These are phyloP conservation scores for Schizochytrium sp. DNA, from an alignment of 108 stramenopile genomes.

Conservation along the genomic window DNA sequence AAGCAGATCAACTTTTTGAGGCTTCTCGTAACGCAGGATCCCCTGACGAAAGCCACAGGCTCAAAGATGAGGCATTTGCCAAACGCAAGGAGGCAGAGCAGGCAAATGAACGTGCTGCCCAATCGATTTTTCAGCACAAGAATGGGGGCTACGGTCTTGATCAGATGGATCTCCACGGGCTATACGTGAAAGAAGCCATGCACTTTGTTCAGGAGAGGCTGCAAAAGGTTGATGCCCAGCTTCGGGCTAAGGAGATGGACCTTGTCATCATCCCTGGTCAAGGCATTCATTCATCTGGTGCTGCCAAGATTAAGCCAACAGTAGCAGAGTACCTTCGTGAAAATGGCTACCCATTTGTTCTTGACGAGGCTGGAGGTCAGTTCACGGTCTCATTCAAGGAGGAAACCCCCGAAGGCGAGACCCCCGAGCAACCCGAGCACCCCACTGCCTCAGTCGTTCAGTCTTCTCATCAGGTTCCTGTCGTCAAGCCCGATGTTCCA, in stretches of 20 bases:
- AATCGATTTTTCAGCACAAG: constrained; percentile 25
- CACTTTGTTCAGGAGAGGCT: background rate
- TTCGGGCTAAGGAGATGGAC: background rate
- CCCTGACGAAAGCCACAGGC: background rate
- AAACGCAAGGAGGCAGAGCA: constrained; percentile 45
- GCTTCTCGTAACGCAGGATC: background rate
- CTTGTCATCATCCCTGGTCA: constrained; percentile 48
- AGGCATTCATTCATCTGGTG: constrained; percentile 18
- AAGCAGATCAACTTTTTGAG: constrained; percentile 26
- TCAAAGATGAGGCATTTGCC: constrained; percentile 42
- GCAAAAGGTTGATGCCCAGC: constrained; percentile 19
- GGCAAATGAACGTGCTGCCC: constrained; percentile 37
- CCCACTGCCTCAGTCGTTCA: background rate
- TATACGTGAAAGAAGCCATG: constrained; percentile 43
- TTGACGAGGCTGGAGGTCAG: constrained; percentile 1
- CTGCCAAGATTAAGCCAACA: constrained; percentile 55
- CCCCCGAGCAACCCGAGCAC: background rate
- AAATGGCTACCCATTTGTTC: constrained; percentile 2
- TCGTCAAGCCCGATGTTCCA: background rate
- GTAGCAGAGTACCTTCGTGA: background rate
- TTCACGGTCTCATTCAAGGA: constrained; percentile 2
- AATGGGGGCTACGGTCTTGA: constrained; percentile 47
- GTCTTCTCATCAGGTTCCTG: too few relatives aligned
- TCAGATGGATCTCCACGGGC: constrained; percentile 56
- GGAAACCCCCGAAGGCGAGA: background rate